These are phyloP conservation scores for Quercus suber DNA, from an alignment of 306 rosid genomes.

Conservation along the genomic window DNA sequence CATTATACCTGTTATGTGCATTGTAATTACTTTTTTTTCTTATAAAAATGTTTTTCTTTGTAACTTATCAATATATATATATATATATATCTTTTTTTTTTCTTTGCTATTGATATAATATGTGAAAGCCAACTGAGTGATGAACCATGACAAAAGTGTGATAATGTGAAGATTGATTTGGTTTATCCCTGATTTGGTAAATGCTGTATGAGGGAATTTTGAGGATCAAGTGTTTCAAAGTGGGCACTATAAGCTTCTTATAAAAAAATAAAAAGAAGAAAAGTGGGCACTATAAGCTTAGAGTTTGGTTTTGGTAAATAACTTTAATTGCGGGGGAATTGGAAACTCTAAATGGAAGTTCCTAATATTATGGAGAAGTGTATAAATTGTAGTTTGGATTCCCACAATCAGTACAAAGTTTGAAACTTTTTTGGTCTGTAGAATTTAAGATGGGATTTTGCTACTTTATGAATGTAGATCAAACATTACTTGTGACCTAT, in stretches of 20 bases:
- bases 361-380: neutral
- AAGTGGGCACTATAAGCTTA: neutral
- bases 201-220: neutral
- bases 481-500: neutral
- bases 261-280: rapidly evolving
- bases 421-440: neutral
- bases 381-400: too few species aligned
- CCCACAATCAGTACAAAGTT: too few species aligned
- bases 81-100: too few species aligned
- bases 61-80: too few species aligned
- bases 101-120: too few species aligned
- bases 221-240: neutral
- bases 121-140: too few species aligned
- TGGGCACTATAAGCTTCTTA: neutral
- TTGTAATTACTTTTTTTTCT: too few species aligned
- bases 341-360: neutral
- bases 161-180: neutral
- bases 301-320: neutral
- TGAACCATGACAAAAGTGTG: neutral
- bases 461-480: neutral
- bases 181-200: neutral
- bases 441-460: constrained; percentile 1
- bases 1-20: too few species aligned
- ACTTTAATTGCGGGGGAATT: neutral
- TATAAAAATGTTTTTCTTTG: too few species aligned